Conservation (phyloP, 1,284 basidiomycete species). For the Heterobasidion parviporum region DNA sequence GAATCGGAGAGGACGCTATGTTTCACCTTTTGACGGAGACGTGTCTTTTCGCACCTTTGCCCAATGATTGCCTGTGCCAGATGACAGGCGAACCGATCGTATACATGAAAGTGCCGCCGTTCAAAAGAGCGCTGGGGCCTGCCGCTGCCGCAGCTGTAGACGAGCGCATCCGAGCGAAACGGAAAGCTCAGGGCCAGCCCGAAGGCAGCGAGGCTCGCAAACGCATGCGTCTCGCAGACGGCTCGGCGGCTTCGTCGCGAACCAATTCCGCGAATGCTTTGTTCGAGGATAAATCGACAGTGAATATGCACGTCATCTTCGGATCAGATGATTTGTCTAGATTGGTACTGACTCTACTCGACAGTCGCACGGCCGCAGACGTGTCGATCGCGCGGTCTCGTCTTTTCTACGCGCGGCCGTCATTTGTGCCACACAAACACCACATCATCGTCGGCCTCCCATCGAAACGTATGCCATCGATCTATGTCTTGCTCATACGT, state of each 20-base stretch:
- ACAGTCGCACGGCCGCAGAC: conserved; percentile 42
- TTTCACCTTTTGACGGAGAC: conserved; percentile 67
- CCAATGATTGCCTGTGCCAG: conserved; percentile 78
- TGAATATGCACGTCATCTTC: background rate
- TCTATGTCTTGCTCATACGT: background rate
- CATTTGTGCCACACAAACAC: conserved; percentile 34
- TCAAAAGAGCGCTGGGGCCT: background rate
- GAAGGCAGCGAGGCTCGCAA: conserved; percentile 1
- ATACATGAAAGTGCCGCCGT: conserved; percentile 28
- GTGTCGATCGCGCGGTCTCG: conserved; percentile 47
- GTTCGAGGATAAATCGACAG: background rate
- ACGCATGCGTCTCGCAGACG: background rate
- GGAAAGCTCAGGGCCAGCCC: conserved; percentile 7
- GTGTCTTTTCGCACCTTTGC: conserved; percentile 63
- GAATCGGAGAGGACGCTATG: conserved; percentile 66
- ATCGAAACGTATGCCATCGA: conserved; percentile 40
- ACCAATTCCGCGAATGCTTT: background rate
- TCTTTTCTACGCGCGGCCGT: conserved; percentile 64
- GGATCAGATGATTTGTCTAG: background rate
- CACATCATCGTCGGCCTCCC: conserved; percentile 57
- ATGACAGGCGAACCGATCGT: conserved; percentile 65
- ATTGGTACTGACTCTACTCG: background rate
- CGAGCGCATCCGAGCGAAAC: conserved; percentile 4
- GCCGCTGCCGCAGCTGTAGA: background rate
- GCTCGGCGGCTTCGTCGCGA: background rate